Conservation (phyloP, 371 early-diverging fungal genomes). For the Mucor racemosus region DNA sequence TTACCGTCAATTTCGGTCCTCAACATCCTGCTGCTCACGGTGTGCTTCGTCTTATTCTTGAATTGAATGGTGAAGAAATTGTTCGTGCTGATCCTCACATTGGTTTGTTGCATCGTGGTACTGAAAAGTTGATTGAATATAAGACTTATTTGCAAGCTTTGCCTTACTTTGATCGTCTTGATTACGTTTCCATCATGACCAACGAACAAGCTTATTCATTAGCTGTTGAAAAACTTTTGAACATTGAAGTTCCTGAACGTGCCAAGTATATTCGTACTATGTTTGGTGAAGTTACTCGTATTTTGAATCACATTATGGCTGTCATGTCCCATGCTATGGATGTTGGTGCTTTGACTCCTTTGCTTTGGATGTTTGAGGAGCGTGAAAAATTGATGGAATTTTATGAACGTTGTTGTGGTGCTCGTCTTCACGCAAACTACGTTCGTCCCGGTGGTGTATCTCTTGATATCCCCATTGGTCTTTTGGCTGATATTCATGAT, state of each 20-base stretch:
- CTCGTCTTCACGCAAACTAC: conserved; percentile 97
- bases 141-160: conserved; percentile 96
- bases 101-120: conserved; percentile 96
- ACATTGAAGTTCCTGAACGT: conserved; percentile 94
- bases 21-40: conserved; percentile 99
- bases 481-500: conserved; percentile 93
- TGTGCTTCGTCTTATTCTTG: conserved; percentile 95
- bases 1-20: conserved; percentile 98
- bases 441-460: conserved; percentile 97
- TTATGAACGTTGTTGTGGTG: conserved; percentile 97
- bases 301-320: conserved; percentile 98
- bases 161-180: conserved; percentile 98
- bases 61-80: conserved; percentile 92
- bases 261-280: conserved; percentile 96
- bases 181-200: conserved; percentile 98
- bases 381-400: conserved; percentile 98
- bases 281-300: conserved; percentile 97
- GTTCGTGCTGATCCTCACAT: conserved; percentile 96
- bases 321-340: conserved; percentile 96
- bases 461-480: conserved; percentile 89
- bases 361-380: conserved; percentile 99
- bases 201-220: conserved; percentile 95
- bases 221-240: conserved; percentile 96
- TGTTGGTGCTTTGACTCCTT: conserved; percentile 97
- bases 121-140: conserved; percentile 98